Evolutionary conservation across 2,329 filamentous ascomycete species (phyloP), one percentile per base, ranked within the genome.

Genomic region (Pestalotiopsis sp.): DNA sequence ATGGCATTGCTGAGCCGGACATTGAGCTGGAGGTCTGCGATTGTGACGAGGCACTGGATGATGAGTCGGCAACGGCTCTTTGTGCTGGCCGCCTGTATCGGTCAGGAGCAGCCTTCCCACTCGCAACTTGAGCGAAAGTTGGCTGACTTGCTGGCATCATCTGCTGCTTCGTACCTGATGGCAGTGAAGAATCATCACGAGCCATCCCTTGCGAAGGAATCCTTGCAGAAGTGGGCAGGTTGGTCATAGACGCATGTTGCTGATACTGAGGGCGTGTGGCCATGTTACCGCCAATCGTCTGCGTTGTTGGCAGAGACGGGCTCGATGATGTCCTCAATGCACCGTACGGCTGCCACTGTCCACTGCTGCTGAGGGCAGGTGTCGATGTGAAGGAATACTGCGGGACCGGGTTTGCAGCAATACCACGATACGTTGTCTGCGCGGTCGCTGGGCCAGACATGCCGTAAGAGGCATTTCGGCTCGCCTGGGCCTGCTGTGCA

Each of bases 301-400:
- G 81, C 68, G 81, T 73, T 62, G 79, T 80, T 17, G 83, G 79
- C 22, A 82, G 74, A 14, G 78, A 76, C 13, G 85, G 81, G 69
- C 83, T 82, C 60, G 86, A 80, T 73, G 81, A 76, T 70, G 85
- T 79, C 77, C 86, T 76, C 77, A 85, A 80, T 71, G 81, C 73
- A n/a, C 79, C 79, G 55, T 81, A 79, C 56, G 84, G 83, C 70
- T 86, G 84, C 81, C 88, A 86, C 71, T 85, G 81, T 70, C 82
- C 80, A 58, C 79, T 79, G n/a, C 56, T 86, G 69, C 87, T 85
- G 72, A 93, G 80, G 70, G 85, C 89, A 26, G 91, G 90, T n/a
- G 91, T 91, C 73, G 84, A 86, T 2, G 88, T 91, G 76, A 94
- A 94, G 56, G 91, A 91, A 80, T 94, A 94, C 9, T 92, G 91